Evolutionary conservation across 805 yeast species (phyloP), one percentile per base, ranked within the genome.

Genomic region (Ogataea thermomethanolica): DNA sequence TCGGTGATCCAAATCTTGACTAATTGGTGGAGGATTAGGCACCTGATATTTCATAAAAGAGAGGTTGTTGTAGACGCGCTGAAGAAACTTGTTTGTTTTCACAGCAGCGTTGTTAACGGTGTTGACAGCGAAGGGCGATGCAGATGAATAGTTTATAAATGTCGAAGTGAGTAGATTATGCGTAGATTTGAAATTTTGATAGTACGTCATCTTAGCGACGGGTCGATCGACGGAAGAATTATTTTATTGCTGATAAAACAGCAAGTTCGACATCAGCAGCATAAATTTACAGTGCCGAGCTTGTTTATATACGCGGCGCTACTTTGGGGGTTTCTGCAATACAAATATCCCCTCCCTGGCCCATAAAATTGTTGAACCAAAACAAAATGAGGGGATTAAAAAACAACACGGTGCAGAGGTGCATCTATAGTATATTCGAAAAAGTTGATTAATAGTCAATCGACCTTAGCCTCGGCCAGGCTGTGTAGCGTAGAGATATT

Each of bases 401-500:
- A 23, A 31, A 29, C 21, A 30, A 29, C 30, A 15, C 17, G 39
- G 40, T 37, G 40, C 31, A 37, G 6, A 20, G 44, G 32, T 34
- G 37, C 30, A 1, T 26, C 11, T 7, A 15, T 15, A 7, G 3
- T 17, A 17, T 3, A 17, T 17, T 17, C 20, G 20, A 29, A 29
- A 29, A 11, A n/a, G 29, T 12, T 8, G 28, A 23, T 12, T 13
- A 24, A 20, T 24, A 7, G 5, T 51, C 41, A 67, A 44, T 66
- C 71, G 29, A 66, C 64, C 44, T 61, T 58, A n/a, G 71, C 71
- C 44, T 65, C 69, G 5, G 64, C 64, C 36, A 67, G 51, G 37
- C 65, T 62, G 46, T 65, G 68, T 45, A 77, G 64, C 5, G 78
- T 74, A 40, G 74, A 71, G 44, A 76, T 71, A 53, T 76, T 77